These are phyloP conservation scores for Saccharomycopsis microspora DNA, from an alignment of 805 yeast genomes.

Conservation along the genomic window DNA sequence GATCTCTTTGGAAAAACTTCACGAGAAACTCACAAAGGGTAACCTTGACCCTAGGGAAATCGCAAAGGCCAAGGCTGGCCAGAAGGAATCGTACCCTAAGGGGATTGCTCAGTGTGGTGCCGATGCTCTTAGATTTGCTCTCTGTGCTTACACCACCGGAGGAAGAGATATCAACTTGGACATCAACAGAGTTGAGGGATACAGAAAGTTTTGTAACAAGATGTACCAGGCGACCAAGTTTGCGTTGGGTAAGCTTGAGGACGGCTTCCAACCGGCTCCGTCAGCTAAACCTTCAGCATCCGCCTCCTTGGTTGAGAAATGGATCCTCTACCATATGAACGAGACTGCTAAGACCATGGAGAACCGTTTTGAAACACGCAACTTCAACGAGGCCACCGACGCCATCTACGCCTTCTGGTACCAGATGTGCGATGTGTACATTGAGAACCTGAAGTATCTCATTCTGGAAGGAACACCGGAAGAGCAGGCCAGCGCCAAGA, in stretches of 20 bases:
- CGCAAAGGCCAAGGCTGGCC: slow-evolving; percentile 80
- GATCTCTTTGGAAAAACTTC: slow-evolving; percentile 67
- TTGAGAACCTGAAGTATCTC: slow-evolving; percentile 90
- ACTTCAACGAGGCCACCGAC: slow-evolving; percentile 79
- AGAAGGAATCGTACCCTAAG: slow-evolving; percentile 79
- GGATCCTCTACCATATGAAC: slow-evolving; percentile 86
- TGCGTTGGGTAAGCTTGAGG: slow-evolving; percentile 86
- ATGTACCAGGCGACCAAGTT: slow-evolving; percentile 98
- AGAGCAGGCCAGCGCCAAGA: slow-evolving; percentile 84
- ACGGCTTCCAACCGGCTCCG: slow-evolving; percentile 75
- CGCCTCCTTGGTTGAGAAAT: slow-evolving; percentile 87
- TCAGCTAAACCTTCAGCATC: slow-evolving; percentile 53
- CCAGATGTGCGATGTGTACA: slow-evolving; percentile 93
- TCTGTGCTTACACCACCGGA: slow-evolving; percentile 97
- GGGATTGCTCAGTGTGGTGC: slow-evolving; percentile 99
- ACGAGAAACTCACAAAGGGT: slow-evolving; percentile 66
- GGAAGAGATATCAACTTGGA: slow-evolving; percentile 97
- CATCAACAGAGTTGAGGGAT: slow-evolving; percentile 93
- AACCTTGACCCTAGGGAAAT: slow-evolving; percentile 85
- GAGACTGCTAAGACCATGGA: slow-evolving; percentile 54
- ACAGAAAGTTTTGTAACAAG: slow-evolving; percentile 98
- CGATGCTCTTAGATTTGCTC: slow-evolving; percentile 94
- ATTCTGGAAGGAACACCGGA: slow-evolving; percentile 82
- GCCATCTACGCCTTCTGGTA: slow-evolving; percentile 91
- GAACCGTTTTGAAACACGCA: slow-evolving; percentile 67